phyloP scores from a whole-genome alignment of 805 yeast species.

The Ogataea nonfermentans region DNA sequence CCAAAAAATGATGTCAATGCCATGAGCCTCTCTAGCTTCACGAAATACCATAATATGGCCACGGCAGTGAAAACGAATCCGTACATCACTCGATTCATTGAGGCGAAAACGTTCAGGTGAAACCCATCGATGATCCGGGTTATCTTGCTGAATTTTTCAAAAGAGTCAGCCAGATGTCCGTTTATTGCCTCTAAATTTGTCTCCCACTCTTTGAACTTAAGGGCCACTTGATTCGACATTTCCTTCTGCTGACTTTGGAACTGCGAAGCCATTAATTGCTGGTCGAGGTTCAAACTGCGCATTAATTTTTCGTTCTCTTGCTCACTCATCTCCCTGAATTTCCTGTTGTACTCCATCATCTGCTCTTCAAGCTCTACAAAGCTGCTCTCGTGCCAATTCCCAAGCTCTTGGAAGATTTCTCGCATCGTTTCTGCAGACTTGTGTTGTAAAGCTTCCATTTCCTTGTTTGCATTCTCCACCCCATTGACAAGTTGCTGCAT shows the following conservation, averaged over 20 bases:
- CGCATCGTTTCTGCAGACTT: constrained; percentile 1
- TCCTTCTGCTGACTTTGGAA: constrained; percentile 3
- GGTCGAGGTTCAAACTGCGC: constrained; percentile 2
- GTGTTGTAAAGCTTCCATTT: constrained; percentile 1
- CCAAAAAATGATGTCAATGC: constrained; percentile 7
- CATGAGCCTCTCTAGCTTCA: constrained; percentile 7
- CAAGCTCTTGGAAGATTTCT: constrained; percentile 3
- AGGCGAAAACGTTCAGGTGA: constrained; percentile 1
- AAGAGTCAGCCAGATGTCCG: constrained; percentile 6
- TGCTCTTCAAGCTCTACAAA: constrained; percentile 4
- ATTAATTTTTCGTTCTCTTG: constrained; percentile 4
- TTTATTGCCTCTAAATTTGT: constrained; percentile 2
- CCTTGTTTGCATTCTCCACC: background rate
- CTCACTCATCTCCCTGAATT: constrained; percentile 1
- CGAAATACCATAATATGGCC: constrained; percentile 3
- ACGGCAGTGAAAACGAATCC: background rate
- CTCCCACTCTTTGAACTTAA: constrained; percentile 7
- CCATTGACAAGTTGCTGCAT: constrained; percentile 3
- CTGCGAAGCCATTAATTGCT: constrained; percentile 6
- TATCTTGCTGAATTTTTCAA: constrained; percentile 11
- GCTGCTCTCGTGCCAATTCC: constrained; percentile 1
- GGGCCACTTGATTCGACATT: background rate
- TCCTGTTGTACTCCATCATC: constrained; percentile 1
- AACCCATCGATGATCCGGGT: constrained; percentile 3
- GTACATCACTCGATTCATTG: constrained; percentile 6